Conservation (phyloP, 2,329 filamentous ascomycete species). For the Penicillium brasilianum region DNA sequence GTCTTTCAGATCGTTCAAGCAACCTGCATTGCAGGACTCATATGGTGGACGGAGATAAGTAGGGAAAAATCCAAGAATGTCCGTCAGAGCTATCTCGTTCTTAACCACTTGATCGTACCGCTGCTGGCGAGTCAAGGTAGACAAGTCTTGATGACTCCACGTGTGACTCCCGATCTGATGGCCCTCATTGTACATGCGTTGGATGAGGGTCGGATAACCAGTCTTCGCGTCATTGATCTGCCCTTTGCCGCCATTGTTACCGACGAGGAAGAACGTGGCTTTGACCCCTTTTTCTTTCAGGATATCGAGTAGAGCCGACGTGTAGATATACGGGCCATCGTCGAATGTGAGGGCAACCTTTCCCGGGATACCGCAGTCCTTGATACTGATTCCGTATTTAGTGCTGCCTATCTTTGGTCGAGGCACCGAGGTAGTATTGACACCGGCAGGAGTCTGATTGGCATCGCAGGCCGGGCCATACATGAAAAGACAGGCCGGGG, state of each 20-base stretch:
- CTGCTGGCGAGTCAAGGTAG: neutral
- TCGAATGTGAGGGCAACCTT: conserved; percentile 1
- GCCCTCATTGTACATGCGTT: conserved; percentile 1
- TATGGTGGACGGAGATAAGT: neutral
- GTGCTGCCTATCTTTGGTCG: conserved; percentile 1
- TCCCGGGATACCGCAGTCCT: neutral
- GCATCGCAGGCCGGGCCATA: neutral
- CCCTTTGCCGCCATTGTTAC: neutral
- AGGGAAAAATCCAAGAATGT: neutral
- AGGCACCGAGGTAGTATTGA: neutral
- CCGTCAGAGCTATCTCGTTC: conserved; percentile 1
- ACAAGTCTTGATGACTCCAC: neutral
- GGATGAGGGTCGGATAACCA: neutral
- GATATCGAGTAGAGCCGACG: neutral
- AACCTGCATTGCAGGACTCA: conserved; percentile 4
- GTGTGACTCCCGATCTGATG: conserved; percentile 3
- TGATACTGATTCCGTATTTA: neutral
- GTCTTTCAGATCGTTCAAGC: neutral
- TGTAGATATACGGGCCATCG: neutral
- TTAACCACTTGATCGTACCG: neutral
- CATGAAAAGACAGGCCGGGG: neutral
- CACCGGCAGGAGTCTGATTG: neutral
- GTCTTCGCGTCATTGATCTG: conserved; percentile 2
- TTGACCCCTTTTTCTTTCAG: neutral
- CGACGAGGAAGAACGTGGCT: neutral